Conservation (phyloP, 148 eudicot genomes). For the Silene conica region DNA sequence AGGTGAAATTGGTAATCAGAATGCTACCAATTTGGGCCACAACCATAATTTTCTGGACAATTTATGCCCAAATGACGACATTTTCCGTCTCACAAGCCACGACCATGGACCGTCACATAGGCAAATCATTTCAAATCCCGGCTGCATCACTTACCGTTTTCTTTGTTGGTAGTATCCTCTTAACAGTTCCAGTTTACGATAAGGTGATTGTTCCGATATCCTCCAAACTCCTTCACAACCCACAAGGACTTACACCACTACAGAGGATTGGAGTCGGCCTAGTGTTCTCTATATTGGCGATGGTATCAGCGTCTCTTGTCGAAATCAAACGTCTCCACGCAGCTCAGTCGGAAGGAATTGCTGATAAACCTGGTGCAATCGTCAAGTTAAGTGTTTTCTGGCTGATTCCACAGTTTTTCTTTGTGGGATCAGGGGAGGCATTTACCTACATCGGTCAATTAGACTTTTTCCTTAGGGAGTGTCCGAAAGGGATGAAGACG, state of each 20-base stretch:
- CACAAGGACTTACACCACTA: constrained; percentile 62
- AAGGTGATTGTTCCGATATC: constrained; percentile 46
- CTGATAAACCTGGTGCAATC: constrained; percentile 21
- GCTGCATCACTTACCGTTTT: constrained; percentile 78
- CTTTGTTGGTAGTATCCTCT: constrained; percentile 72
- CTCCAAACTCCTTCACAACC: constrained; percentile 39
- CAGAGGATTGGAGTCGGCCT: constrained; percentile 79
- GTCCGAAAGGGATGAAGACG: constrained; percentile 95
- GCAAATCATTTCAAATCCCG: constrained; percentile 71
- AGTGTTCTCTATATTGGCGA: constrained; percentile 51
- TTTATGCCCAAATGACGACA: constrained; percentile 92
- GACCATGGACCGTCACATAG: constrained; percentile 81
- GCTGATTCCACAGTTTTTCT: constrained; percentile 73
- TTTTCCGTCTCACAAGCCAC: constrained; percentile 90
- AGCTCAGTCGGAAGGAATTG: constrained; percentile 36
- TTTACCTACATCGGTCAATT: constrained; percentile 86
- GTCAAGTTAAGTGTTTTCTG: constrained; percentile 65
- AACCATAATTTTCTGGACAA: constrained; percentile 82
- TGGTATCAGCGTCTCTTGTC: constrained; percentile 60
- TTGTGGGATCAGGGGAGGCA: constrained; percentile 91
- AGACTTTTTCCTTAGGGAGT: constrained; percentile 84
- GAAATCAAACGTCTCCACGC: constrained; percentile 56
- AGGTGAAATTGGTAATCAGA: constrained; percentile 69
- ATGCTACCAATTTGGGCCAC: constrained; percentile 98
- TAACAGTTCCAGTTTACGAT: constrained; percentile 74